Percentiles rank a stretch among this genome's conserved stretches.
phyloP scores from a whole-genome alignment of 768 basidiomycete species.

The Termitomyces sp. region DNA sequence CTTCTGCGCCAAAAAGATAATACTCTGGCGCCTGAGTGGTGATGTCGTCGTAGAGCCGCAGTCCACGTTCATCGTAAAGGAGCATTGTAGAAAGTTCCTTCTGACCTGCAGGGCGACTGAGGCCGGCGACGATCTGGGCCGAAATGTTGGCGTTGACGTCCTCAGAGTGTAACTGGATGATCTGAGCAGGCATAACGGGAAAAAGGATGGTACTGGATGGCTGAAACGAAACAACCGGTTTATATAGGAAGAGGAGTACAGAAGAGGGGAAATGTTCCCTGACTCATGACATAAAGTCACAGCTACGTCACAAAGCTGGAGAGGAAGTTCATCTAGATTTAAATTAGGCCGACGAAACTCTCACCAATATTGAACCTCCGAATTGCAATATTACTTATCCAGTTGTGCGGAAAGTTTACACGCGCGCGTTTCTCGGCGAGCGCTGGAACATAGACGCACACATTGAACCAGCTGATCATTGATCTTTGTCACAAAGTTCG shows the following conservation, averaged over 20 bases:
- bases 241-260: slow-evolving; percentile 8
- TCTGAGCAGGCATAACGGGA: slow-evolving; percentile 41
- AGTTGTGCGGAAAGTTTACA: neutral
- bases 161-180: slow-evolving; percentile 47
- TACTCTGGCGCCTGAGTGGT: slow-evolving; percentile 80
- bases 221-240: neutral
- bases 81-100: slow-evolving; percentile 79
- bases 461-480: slow-evolving; percentile 2
- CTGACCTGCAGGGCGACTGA: slow-evolving; percentile 50
- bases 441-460: neutral
- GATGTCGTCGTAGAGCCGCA: slow-evolving; percentile 84
- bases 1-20: slow-evolving; percentile 88
- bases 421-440: neutral
- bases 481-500: slow-evolving; percentile 12
- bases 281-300: slow-evolving; percentile 18
- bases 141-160: slow-evolving; percentile 35
- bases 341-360: neutral
- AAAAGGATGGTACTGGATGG: neutral
- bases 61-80: slow-evolving; percentile 83
- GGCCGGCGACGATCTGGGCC: slow-evolving; percentile 51
- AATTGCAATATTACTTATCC: neutral
- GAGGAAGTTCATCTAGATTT: neutral
- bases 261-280: slow-evolving; percentile 5
- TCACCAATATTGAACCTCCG: neutral
- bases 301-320: slow-evolving; percentile 1